A percentile compares a stretch with the other conserved stretches of the same genome.
phyloP scores from a whole-genome alignment of 176 grass and related monocot species.

The Lolium rigidum region DNA sequence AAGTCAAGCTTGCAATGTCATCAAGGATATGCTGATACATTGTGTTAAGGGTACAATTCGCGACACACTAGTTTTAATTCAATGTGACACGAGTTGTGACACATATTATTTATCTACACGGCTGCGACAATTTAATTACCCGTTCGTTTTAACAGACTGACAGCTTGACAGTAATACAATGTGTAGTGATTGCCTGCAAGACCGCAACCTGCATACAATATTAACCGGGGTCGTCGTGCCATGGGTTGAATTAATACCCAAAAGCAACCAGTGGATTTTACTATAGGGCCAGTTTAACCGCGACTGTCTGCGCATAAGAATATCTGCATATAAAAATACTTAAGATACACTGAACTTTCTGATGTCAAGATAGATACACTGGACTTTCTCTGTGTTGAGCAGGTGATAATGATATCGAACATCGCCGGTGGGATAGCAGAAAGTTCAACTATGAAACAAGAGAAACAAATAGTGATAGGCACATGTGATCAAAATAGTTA shows the following conservation, averaged over 20 bases:
- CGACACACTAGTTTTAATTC: background rate
- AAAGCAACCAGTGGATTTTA: constrained; percentile 9
- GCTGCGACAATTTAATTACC: background rate
- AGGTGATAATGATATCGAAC: too few relatives aligned
- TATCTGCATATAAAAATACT: background rate
- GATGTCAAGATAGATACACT: too few relatives aligned
- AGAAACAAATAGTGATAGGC: too few relatives aligned
- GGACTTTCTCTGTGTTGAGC: too few relatives aligned
- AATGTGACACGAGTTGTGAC: background rate
- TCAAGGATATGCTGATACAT: constrained; percentile 42
- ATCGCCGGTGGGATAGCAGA: too few relatives aligned
- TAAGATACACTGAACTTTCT: too few relatives aligned
- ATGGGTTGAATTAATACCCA: background rate
- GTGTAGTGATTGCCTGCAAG: background rate
- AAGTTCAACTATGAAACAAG: too few relatives aligned
- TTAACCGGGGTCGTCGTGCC: background rate
- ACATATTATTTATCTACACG: too few relatives aligned
- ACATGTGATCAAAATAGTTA: too few relatives aligned
- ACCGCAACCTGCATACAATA: background rate
- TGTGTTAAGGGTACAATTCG: background rate
- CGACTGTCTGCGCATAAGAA: background rate
- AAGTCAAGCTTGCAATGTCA: constrained; percentile 38
- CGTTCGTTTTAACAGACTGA: background rate
- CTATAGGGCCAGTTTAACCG: background rate
- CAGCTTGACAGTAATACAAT: background rate